Percentiles rank a stretch among this genome's conserved stretches.
phyloP scores from a whole-genome alignment of 2,329 filamentous ascomycete genomes.

The Cytospora schulzeri region DNA sequence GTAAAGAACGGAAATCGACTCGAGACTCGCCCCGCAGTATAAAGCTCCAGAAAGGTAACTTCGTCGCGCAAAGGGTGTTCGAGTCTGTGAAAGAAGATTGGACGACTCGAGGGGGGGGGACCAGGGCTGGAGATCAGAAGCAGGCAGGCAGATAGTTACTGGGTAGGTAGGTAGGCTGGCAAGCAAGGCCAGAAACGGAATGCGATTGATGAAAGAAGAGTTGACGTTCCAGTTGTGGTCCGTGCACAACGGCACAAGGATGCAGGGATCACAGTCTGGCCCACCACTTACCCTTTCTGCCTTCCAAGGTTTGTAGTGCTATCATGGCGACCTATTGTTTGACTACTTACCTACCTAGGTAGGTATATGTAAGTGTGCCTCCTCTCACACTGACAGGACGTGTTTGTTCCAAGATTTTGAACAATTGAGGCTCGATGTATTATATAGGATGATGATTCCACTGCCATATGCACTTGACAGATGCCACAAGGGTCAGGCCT shows the following conservation, averaged over 20 bases:
- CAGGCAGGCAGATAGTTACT: background rate
- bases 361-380: background rate
- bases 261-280: constrained; percentile 4
- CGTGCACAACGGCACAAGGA: constrained; percentile 4
- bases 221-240: constrained; percentile 17
- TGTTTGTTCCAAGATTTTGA: background rate
- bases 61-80: background rate
- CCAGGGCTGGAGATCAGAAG: background rate
- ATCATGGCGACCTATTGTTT: background rate
- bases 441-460: no score
- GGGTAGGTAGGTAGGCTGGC: background rate
- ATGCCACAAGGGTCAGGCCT: background rate
- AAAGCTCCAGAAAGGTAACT: background rate
- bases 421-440: constrained; percentile 15
- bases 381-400: background rate
- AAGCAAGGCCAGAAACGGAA: constrained; percentile 23
- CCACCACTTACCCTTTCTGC: background rate
- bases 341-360: no score
- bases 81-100: background rate
- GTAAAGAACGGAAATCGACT: constrained; percentile 13
- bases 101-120: background rate
- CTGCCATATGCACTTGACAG: background rate
- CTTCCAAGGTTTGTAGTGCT: background rate
- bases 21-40: background rate
- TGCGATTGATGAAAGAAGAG: constrained; percentile 21